Conservation (phyloP, 768 basidiomycete species). For the Lactifluus subvellereus region DNA sequence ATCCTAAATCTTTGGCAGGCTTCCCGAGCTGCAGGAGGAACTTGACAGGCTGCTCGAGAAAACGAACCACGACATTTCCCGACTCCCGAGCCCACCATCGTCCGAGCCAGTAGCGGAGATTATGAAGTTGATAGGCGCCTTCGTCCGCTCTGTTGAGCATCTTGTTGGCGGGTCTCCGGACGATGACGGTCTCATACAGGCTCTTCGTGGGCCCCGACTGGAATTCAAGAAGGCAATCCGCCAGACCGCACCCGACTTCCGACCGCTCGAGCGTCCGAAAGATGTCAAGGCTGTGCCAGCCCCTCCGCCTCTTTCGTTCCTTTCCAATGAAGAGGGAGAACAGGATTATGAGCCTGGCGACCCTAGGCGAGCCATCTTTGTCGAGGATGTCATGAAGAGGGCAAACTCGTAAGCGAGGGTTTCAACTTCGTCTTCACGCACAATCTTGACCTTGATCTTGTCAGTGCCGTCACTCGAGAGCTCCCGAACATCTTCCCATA, state of each 20-base stretch:
- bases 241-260: constrained; percentile 48
- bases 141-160: constrained; percentile 38
- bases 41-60: constrained; percentile 38
- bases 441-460: background rate
- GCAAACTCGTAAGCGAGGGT: constrained; percentile 39
- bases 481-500: constrained; percentile 61
- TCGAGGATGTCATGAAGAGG: constrained; percentile 44
- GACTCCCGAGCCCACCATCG: constrained; percentile 46
- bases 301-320: constrained; percentile 30
- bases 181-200: constrained; percentile 46
- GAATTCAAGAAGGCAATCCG: constrained; percentile 44
- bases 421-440: background rate
- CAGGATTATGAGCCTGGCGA: constrained; percentile 24
- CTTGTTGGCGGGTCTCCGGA: constrained; percentile 49
- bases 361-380: constrained; percentile 32
- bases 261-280: constrained; percentile 37
- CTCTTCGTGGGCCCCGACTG: constrained; percentile 42
- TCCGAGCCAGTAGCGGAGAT: constrained; percentile 51
- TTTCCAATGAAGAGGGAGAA: constrained; percentile 37
- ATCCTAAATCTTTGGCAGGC: constrained; percentile 33
- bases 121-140: constrained; percentile 38
- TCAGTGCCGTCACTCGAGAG: constrained; percentile 60
- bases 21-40: constrained; percentile 56
- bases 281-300: background rate
- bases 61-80: constrained; percentile 30